Evolutionary conservation across 2,329 filamentous ascomycete genomes (phyloP), one percentile per base, ranked within the genome.

Genomic region (Curvularia spicifera): DNA sequence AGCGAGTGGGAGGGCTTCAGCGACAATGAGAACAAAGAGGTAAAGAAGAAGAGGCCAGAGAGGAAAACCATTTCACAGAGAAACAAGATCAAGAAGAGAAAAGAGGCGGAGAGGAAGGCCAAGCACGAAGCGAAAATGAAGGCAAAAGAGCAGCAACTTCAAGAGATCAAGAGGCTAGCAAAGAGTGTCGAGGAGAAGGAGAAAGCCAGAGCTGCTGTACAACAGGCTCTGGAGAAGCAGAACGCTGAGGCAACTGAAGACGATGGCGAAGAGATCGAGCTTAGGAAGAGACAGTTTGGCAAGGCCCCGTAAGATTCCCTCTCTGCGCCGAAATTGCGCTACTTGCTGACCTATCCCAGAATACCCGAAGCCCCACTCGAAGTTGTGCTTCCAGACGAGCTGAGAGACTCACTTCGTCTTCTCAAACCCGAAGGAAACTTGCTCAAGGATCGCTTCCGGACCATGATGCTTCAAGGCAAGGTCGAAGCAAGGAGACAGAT

Each of bases 401-500:
- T 83, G 24, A 77, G 81, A 65, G 81, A 83, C 55, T 82, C 80
- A 1, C 71, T 83, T 50, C 76, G 81, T 40, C 76, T 77, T 40
- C 74, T 83, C 65, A 96, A 94, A 78, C 95, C 95, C 0, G 95
- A 99, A 78, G 95, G 95, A n/a, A 98, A 97, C 74, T 81, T 97
- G 39, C 82, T 99, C 67, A 92, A 92, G 67, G 95, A 99, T 72
- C 85, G 95, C 50, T 98, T 97, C 81, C 84, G 95, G 61, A 98
- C 87, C 76, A 83, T 98, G 79, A 82, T 98, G 62, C 85, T 98
- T 33, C 87, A 93, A 63, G 95, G 95, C 59, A 96, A 95, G 80
- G 80, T 99, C 60, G 95, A 99, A 82, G 85, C 86, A 49, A 85
- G 95, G 68, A 89, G 89, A 74, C 88, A 89, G 51, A 86, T 94